Evolutionary conservation across 2,329 filamentous ascomycete genomes (phyloP), one percentile per base, ranked within the genome.

Genomic region (Raffaelea albimanens): DNA sequence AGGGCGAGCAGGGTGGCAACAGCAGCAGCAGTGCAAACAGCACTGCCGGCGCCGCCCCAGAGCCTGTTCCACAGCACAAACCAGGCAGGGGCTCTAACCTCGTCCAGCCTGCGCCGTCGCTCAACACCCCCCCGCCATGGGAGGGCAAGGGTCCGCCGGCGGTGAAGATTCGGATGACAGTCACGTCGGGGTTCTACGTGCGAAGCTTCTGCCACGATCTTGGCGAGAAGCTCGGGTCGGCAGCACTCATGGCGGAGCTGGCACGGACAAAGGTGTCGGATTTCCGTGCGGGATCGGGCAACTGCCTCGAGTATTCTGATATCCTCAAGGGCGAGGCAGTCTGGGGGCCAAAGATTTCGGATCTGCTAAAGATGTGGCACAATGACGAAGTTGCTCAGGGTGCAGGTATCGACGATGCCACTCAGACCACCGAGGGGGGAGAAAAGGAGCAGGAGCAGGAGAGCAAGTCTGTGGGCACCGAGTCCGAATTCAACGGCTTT

Each of bases 121-220:
- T 69, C 22, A 63, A 70, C 58, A 67, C 71, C 1, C 73, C 75
- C 5, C 70, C 73, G 7, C 75, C 76, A 0, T 80, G 77, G 77
- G 70, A 67, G 36, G 77, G 72, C 61, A 69, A 81, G 58, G 79
- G 76, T 0, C 81, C 88, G 1, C 80, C 91, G 1, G 93, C 91
- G 1, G 86, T 80, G 43, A 84, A 80, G 59, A 80, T 98, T 50
- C 82, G 85, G 49, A 88, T 98, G 79, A 95, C 87, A 1, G 91
- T 96, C 45, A 89, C 89, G 2, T 95, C 89, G 0, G 93, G 93
- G 36, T 98, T 96, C 72, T 98, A 98, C 64, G 90, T 98, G 14
- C 85, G 93, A 53, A 94, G 86, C 49, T 80, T 98, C 56, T 90
- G 88, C 57, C 89, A 97, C 61, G 93, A 98, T 59, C 75, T 98